Conservation (phyloP, 2,329 filamentous ascomycete genomes). For the Fusarium pseudoanthophilum region DNA sequence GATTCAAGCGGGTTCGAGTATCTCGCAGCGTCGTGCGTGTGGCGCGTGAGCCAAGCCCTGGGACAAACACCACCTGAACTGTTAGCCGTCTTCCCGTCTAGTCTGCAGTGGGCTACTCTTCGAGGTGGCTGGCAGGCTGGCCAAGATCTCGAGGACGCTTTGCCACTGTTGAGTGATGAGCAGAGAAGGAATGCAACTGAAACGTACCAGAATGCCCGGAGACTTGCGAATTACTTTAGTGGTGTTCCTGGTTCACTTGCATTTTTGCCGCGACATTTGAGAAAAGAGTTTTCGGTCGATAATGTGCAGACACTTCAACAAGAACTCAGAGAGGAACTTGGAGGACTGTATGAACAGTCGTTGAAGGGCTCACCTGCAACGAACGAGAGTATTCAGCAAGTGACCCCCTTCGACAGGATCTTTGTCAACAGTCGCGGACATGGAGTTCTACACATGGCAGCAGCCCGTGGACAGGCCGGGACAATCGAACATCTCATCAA, state of each 20-base stretch:
- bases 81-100: neutral
- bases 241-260: neutral
- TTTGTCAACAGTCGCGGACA: neutral
- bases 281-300: neutral
- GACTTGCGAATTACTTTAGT: neutral
- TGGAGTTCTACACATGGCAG: neutral
- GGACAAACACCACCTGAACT: neutral
- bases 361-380: rapidly evolving
- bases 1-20: neutral
- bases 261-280: neutral
- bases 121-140: neutral
- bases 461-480: neutral
- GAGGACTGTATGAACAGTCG: neutral
- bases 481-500: neutral
- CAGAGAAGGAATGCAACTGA: neutral
- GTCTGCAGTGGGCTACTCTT: neutral
- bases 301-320: neutral
- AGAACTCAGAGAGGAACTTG: neutral
- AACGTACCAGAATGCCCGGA: neutral
- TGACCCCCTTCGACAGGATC: neutral
- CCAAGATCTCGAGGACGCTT: neutral
- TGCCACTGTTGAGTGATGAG: neutral
- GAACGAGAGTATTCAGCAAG: rapidly evolving
- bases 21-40: neutral
- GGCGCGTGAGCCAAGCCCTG: neutral